These are phyloP conservation scores for Teratosphaeria gauchensis DNA, from an alignment of 2,329 filamentous ascomycete species.

Conservation along the genomic window DNA sequence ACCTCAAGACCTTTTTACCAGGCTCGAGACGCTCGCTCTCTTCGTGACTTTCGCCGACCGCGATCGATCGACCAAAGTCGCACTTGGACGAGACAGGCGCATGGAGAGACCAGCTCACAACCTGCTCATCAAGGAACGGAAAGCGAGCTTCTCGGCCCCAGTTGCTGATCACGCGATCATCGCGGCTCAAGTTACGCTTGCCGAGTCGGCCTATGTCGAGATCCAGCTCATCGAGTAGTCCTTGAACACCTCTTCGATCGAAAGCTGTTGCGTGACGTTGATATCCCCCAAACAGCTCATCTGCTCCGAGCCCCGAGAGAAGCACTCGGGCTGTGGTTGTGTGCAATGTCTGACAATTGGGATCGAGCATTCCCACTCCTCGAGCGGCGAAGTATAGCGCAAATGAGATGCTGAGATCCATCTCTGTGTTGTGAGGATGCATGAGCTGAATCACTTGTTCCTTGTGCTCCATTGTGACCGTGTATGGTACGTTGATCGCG, in stretches of 20 bases:
- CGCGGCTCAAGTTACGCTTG: slow-evolving; percentile 87
- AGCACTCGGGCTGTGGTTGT: slow-evolving; percentile 69
- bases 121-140: slow-evolving; percentile 77
- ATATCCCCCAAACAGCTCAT: slow-evolving; percentile 94
- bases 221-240: slow-evolving; percentile 70
- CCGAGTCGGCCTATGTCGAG: slow-evolving; percentile 79
- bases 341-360: slow-evolving; percentile 34
- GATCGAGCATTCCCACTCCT: slow-evolving; percentile 37
- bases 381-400: slow-evolving; percentile 93
- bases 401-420: slow-evolving; percentile 90
- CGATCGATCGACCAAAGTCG: slow-evolving; percentile 49
- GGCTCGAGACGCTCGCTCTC: slow-evolving; percentile 31
- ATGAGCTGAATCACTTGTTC: slow-evolving; percentile 66
- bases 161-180: slow-evolving; percentile 81
- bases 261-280: slow-evolving; percentile 73
- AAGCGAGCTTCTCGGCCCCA: slow-evolving; percentile 86
- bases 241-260: slow-evolving; percentile 55
- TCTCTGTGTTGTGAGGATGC: slow-evolving; percentile 90
- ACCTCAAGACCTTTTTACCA: slow-evolving; percentile 69
- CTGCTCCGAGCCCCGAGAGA: slow-evolving; percentile 84
- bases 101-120: slow-evolving; percentile 71
- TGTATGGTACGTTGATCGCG: slow-evolving; percentile 72
- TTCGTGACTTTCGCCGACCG: slow-evolving; percentile 13
- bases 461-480: slow-evolving; percentile 61
- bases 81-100: slow-evolving; percentile 77